Conservation (phyloP, 495 filamentous ascomycete genomes). For the Neurospora sp. region DNA sequence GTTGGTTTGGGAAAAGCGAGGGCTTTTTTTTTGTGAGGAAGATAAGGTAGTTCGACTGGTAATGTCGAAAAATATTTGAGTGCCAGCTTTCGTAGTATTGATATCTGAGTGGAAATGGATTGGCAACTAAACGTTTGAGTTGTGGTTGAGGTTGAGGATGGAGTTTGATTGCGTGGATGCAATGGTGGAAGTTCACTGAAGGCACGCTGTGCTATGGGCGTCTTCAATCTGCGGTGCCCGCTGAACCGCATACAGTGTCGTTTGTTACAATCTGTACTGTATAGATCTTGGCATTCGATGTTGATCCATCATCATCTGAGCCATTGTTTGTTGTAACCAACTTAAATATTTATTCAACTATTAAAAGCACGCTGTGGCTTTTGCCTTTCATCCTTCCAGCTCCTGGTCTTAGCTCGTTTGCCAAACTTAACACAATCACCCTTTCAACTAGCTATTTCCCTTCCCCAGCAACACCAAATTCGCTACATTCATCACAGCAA, state of each 20-base stretch:
- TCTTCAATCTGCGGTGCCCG: neutral
- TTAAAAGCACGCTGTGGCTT: neutral
- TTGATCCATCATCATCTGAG: neutral
- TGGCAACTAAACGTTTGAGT: neutral
- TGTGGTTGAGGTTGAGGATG: neutral
- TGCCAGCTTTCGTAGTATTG: neutral
- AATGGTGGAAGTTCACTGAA: neutral
- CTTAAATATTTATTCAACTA: neutral
- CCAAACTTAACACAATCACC: neutral
- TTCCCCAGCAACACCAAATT: slow-evolving; percentile 58
- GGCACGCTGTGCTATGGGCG: neutral
- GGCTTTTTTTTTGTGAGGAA: neutral
- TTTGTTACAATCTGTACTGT: neutral
- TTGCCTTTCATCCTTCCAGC: neutral
- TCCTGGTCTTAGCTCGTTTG: too few relatives aligned
- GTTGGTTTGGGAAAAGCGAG: neutral
- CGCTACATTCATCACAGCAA: slow-evolving; percentile 63
- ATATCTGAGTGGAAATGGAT: neutral
- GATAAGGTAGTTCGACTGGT: neutral
- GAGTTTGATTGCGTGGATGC: neutral
- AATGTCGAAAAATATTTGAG: neutral
- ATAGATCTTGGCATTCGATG: neutral
- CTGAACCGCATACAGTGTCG: neutral
- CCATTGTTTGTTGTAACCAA: neutral
- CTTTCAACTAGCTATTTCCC: slow-evolving; percentile 20